Evolutionary conservation across 352 stramenopile species (phyloP).

Genomic region (Phytopythium delawarense): DNA sequence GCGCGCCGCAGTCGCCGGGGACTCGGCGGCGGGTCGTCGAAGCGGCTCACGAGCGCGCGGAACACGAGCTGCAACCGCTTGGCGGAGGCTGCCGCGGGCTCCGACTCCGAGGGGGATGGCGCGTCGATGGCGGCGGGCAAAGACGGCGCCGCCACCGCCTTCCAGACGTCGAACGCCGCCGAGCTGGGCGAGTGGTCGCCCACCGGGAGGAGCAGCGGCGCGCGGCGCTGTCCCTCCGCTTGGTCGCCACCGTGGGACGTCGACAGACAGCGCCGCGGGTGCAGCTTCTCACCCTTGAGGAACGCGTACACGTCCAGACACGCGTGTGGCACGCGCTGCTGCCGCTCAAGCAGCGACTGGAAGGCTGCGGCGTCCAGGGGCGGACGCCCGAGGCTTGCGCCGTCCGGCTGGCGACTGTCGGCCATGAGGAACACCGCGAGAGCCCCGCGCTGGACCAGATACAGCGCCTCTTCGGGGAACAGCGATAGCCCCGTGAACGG

Average conservation of each 20-base stretch:
- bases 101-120: too few relatives aligned
- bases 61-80: slow-evolving; percentile 53
- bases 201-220: slow-evolving; percentile 18
- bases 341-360: slow-evolving; percentile 16
- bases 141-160: slow-evolving; percentile 19
- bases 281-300: slow-evolving; percentile 64
- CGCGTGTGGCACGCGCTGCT: slow-evolving; percentile 26
- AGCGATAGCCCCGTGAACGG: slow-evolving; percentile 54
- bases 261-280: slow-evolving; percentile 42
- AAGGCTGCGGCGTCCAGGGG: slow-evolving; percentile 26
- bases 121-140: not conserved
- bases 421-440: slow-evolving; percentile 37
- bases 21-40: slow-evolving; percentile 28
- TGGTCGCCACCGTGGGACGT: slow-evolving; percentile 1
- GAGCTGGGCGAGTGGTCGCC: slow-evolving; percentile 7
- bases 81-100: slow-evolving; percentile 3
- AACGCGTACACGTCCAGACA: slow-evolving; percentile 55
- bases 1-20: slow-evolving; percentile 14
- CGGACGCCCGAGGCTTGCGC: not conserved
- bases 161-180: slow-evolving; percentile 61
- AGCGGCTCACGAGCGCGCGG: slow-evolving; percentile 48
- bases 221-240: slow-evolving; percentile 3
- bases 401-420: not conserved
- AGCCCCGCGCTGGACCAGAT: slow-evolving; percentile 50
- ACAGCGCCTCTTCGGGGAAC: slow-evolving; percentile 67